Conservation (phyloP, 2,329 filamentous ascomycete species). For the Fonsecaea monophora region DNA sequence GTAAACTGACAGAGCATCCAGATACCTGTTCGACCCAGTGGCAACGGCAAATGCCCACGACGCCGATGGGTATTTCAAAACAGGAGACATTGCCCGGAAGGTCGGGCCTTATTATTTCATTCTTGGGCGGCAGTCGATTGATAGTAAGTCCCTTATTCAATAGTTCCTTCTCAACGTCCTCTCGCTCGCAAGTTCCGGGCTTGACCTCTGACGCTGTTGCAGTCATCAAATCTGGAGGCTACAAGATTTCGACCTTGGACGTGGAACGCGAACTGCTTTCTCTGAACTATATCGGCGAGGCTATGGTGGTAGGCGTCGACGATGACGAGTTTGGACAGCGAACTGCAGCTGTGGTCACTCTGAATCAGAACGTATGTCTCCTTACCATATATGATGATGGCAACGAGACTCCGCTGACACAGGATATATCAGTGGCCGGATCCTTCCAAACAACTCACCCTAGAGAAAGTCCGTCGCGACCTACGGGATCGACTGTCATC, state of each 20-base stretch:
- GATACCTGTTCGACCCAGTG: constrained; percentile 47
- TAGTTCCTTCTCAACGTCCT: not conserved
- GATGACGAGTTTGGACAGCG: constrained; percentile 58
- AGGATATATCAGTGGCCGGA: not conserved
- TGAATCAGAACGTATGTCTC: constrained; percentile 9
- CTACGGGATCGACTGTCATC: constrained; percentile 50
- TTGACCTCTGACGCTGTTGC: not conserved
- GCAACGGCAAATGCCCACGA: constrained; percentile 33
- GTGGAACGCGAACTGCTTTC: constrained; percentile 56
- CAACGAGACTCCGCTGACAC: too few relatives aligned
- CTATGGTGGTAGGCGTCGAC: constrained; percentile 55
- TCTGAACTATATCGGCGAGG: constrained; percentile 54
- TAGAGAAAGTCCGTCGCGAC: constrained; percentile 51
- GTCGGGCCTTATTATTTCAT: constrained; percentile 51
- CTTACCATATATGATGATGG: not conserved
- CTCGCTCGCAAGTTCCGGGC: too few relatives aligned
- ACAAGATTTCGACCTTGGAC: constrained; percentile 58
- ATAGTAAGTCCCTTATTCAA: constrained; percentile 41
- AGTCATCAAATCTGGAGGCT: constrained; percentile 58
- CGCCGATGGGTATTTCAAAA: constrained; percentile 50
- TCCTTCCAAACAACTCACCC: constrained; percentile 41
- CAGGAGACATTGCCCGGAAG: constrained; percentile 45
- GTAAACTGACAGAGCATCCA: constrained; percentile 43
- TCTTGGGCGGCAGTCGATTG: constrained; percentile 53
- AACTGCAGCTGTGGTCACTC: constrained; percentile 51